A percentile compares a stretch with the other conserved stretches of the same genome.
phyloP scores from a whole-genome alignment of 305 asterid genomes.

The Lippia alba region DNA sequence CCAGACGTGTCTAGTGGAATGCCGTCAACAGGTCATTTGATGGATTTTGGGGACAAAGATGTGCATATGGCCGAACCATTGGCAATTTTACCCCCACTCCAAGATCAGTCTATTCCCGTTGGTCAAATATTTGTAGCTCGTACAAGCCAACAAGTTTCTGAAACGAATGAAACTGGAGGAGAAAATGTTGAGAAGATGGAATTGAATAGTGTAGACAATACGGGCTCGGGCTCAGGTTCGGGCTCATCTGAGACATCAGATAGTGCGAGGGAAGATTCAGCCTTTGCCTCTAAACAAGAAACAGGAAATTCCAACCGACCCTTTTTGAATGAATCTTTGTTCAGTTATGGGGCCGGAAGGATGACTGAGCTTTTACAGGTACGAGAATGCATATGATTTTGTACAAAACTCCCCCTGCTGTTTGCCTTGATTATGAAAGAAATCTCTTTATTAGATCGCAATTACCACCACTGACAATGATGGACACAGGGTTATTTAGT shows the following conservation, averaged over 20 bases:
- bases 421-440: no score
- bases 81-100: conserved; percentile 61
- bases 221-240: conserved; percentile 39
- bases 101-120: conserved; percentile 48
- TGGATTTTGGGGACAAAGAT: conserved; percentile 55
- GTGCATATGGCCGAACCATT: conserved; percentile 70
- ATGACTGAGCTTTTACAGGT: conserved; percentile 96
- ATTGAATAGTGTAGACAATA: conserved; percentile 40
- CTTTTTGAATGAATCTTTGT: conserved; percentile 41
- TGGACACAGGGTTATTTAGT: no score
- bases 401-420: no score
- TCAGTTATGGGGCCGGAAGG: conserved; percentile 68
- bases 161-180: conserved; percentile 39
- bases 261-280: conserved; percentile 46
- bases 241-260: conserved; percentile 61
- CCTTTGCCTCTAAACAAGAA: conserved; percentile 38
- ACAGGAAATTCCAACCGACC: conserved; percentile 32
- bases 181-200: conserved; percentile 40
- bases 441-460: no score
- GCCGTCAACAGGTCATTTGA: conserved; percentile 35
- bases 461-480: no score
- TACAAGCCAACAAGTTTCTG: conserved; percentile 41
- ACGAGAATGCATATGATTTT: conserved; percentile 37
- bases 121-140: conserved; percentile 51
- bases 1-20: conserved; percentile 41